Evolutionary conservation across 768 basidiomycete genomes (phyloP).

Genomic region (Boletus vermiculosoides): DNA sequence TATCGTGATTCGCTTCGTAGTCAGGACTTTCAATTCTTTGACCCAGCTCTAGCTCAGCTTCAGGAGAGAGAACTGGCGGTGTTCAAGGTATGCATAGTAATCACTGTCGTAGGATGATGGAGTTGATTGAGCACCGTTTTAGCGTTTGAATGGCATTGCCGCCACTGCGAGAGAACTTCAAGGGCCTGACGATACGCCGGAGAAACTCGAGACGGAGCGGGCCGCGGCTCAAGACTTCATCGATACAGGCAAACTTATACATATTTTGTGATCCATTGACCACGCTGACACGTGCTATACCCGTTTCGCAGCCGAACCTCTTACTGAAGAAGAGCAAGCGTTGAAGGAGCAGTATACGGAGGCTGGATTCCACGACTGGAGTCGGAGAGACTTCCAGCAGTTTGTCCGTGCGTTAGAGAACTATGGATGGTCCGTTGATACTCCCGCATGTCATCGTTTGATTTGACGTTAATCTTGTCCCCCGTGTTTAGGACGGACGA

Average conservation of each 20-base stretch:
- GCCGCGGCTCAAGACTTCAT: conserved; percentile 80
- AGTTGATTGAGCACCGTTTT: neutral
- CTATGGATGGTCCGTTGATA: conserved; percentile 68
- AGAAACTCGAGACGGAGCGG: conserved; percentile 81
- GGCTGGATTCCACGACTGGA: conserved; percentile 89
- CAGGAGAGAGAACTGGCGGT: conserved; percentile 87
- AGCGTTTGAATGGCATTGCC: conserved; percentile 66
- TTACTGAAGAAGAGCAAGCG: conserved; percentile 84
- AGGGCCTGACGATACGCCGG: conserved; percentile 74
- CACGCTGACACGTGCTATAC: neutral
- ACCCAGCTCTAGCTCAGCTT: conserved; percentile 70
- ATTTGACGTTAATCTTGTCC: neutral
- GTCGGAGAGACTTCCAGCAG: conserved; percentile 89
- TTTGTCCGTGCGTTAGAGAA: conserved; percentile 77
- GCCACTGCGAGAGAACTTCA: conserved; percentile 64
- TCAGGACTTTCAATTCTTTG: conserved; percentile 97
- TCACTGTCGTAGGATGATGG: neutral
- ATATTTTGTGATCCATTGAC: neutral
- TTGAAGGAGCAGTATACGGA: conserved; percentile 76
- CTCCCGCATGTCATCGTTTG: neutral
- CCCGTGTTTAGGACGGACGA: conserved; percentile 52
- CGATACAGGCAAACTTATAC: conserved; percentile 59
- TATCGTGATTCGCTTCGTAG: conserved; percentile 36
- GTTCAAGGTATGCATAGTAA: conserved; percentile 52
- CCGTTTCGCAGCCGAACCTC: conserved; percentile 68